Conservation (phyloP, 2,329 filamentous ascomycete species). For the Aureobasidium musti region DNA sequence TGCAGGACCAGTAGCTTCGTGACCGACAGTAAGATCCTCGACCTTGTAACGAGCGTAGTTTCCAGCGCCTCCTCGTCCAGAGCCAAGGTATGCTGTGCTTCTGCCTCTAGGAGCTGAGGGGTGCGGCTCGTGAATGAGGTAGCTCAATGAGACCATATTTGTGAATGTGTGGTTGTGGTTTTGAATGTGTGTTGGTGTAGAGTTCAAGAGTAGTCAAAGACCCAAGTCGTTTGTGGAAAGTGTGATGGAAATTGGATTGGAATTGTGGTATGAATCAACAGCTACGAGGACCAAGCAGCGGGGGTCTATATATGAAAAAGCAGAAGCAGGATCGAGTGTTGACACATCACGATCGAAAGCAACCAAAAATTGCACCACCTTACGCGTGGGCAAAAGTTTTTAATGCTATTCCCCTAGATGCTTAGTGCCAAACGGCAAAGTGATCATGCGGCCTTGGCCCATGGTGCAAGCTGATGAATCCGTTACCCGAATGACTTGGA, state of each 20-base stretch:
- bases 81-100: constrained; percentile 50
- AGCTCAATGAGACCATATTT: constrained; percentile 42
- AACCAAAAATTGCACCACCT: constrained; percentile 23
- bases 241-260: constrained; percentile 4
- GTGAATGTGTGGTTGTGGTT: constrained; percentile 29
- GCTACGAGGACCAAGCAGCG: background rate
- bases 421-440: constrained; percentile 10
- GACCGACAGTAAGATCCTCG: constrained; percentile 55
- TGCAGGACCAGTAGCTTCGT: constrained; percentile 50
- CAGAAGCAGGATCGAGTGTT: constrained; percentile 13
- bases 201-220: background rate
- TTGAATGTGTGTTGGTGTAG: constrained; percentile 21
- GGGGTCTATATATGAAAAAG: constrained; percentile 23
- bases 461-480: constrained; percentile 14
- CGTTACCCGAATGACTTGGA: constrained; percentile 21
- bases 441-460: constrained; percentile 21
- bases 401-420: constrained; percentile 22
- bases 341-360: constrained; percentile 26
- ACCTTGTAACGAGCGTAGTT: constrained; percentile 59
- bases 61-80: constrained; percentile 61
- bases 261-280: constrained; percentile 18
- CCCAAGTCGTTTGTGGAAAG: background rate
- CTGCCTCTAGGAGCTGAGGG: constrained; percentile 54
- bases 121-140: constrained; percentile 63
- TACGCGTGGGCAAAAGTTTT: constrained; percentile 13